A percentile compares a stretch with the other conserved stretches of the same genome.
Evolutionary conservation across 2,329 filamentous ascomycete genomes (phyloP).

Genomic region (Pseudocercospora fijiensis): DNA sequence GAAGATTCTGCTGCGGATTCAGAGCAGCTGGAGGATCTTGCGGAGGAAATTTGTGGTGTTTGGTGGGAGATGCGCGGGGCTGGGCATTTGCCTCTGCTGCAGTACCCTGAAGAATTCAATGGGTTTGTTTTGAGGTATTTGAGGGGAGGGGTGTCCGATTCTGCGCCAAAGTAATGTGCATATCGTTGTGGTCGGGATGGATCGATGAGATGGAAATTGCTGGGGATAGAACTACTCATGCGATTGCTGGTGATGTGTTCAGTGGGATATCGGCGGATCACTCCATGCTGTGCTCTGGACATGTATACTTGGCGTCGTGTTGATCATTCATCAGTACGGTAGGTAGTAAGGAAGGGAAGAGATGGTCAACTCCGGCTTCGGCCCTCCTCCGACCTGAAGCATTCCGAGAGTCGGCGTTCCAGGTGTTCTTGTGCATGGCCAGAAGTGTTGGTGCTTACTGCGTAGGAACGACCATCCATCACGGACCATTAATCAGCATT

Average conservation of each 20-base stretch:
- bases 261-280: too few relatives aligned
- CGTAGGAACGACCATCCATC: neutral
- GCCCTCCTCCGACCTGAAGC: neutral
- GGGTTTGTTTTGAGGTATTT: slow-evolving; percentile 29
- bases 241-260: neutral
- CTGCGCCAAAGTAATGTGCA: neutral
- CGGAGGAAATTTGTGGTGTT: slow-evolving; percentile 21
- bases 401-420: neutral
- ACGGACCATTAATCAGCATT: slow-evolving; percentile 2
- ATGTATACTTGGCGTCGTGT: too few relatives aligned
- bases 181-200: neutral
- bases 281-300: too few relatives aligned
- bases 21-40: slow-evolving; percentile 27
- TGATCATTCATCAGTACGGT: too few relatives aligned
- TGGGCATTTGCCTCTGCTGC: slow-evolving; percentile 36
- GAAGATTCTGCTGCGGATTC: slow-evolving; percentile 28
- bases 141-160: neutral
- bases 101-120: slow-evolving; percentile 30
- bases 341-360: neutral
- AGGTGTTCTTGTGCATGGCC: neutral
- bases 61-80: slow-evolving; percentile 30
- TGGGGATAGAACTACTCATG: neutral
- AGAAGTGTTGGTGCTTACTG: neutral
- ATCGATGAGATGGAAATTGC: neutral
- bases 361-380: neutral